Evolutionary conservation across 371 early-diverging fungal genomes (phyloP).

Genomic region (Mortierella sp.): DNA sequence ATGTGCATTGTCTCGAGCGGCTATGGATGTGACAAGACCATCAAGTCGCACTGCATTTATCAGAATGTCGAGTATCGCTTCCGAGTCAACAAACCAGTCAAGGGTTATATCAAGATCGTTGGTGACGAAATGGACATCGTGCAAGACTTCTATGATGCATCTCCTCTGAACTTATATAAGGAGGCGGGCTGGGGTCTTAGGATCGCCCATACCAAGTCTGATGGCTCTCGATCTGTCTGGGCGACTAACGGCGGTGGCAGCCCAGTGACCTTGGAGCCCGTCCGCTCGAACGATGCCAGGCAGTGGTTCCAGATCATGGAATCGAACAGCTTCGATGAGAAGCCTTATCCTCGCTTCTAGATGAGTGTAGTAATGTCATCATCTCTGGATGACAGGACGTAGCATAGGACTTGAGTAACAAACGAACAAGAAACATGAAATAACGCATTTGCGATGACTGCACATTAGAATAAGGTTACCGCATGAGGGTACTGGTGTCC

Average conservation of each 20-base stretch:
- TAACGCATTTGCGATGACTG: too few species aligned
- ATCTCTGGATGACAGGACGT: too few species aligned
- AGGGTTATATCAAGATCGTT: conserved; percentile 17
- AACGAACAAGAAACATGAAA: too few species aligned
- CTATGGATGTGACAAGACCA: not conserved
- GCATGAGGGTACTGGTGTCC: too few species aligned
- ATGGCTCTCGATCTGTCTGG: conserved; percentile 10
- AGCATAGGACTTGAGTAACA: too few species aligned
- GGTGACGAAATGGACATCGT: conserved; percentile 9
- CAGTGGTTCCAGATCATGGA: conserved; percentile 5
- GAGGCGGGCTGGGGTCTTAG: conserved; percentile 28
- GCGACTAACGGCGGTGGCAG: conserved; percentile 4
- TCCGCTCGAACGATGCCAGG: not conserved
- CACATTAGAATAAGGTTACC: too few species aligned
- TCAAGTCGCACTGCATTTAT: conserved; percentile 29
- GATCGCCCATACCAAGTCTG: not conserved
- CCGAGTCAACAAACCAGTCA: conserved; percentile 12
- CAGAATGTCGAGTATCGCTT: conserved; percentile 29
- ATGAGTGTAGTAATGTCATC: too few species aligned
- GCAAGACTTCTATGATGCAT: conserved; percentile 1
- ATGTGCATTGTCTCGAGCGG: conserved; percentile 33
- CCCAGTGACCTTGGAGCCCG: conserved; percentile 7
- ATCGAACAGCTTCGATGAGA: too few species aligned
- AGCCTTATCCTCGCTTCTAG: too few species aligned
- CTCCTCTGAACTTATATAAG: conserved; percentile 24